Conservation (phyloP, 2,329 filamentous ascomycete species). For the Clonostachys rosea region DNA sequence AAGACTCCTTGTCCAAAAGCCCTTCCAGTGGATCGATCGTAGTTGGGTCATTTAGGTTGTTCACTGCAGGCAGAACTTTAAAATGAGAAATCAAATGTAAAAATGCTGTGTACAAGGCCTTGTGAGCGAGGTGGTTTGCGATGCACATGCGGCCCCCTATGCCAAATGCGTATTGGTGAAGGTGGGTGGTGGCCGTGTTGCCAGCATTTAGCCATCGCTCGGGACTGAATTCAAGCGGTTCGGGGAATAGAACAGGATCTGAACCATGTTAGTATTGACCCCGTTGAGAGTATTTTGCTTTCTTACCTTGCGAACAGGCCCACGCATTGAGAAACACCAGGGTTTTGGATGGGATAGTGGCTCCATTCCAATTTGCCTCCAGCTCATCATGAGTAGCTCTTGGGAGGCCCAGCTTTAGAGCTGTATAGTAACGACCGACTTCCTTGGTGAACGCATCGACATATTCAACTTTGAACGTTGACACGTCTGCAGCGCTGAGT, state of each 20-base stretch:
- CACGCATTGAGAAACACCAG: not conserved
- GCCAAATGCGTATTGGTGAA: constrained; percentile 46
- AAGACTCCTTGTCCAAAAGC: constrained; percentile 1
- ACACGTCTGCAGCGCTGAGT: not conserved
- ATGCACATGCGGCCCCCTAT: constrained; percentile 49
- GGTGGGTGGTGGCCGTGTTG: constrained; percentile 11
- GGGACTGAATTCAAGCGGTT: constrained; percentile 30
- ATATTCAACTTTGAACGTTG: not conserved
- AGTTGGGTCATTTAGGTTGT: not conserved
- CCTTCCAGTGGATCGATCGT: not conserved
- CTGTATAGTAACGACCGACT: not conserved
- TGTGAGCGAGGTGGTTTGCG: constrained; percentile 45
- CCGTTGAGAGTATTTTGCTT: not conserved
- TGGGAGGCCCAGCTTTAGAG: not conserved
- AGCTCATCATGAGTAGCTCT: not conserved
- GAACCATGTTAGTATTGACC: not conserved
- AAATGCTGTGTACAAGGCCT: constrained; percentile 46
- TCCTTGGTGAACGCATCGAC: not conserved
- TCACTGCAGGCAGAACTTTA: constrained; percentile 25
- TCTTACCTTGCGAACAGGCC: not conserved
- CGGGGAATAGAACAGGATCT: constrained; percentile 20
- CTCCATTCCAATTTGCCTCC: not conserved
- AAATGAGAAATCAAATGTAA: constrained; percentile 44
- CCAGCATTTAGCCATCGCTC: constrained; percentile 25
- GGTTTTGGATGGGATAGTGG: not conserved